Conservation (phyloP, 2,329 filamentous ascomycete species). For the Dendryphion nanum region DNA sequence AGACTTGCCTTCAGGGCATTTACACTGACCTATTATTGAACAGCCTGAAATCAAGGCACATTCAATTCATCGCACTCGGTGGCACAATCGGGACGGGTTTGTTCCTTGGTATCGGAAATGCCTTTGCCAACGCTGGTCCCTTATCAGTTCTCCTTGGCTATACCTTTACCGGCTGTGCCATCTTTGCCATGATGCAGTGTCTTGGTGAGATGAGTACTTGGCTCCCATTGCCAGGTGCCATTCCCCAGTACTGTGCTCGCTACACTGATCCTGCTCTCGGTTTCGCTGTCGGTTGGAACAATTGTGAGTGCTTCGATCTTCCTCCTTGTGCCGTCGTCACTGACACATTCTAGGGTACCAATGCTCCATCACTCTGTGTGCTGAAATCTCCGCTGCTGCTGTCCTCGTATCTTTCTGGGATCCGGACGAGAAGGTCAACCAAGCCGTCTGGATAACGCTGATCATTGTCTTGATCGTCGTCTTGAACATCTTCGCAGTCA, state of each 20-base stretch:
- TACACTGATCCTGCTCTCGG: conserved; percentile 49
- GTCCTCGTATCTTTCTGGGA: conserved; percentile 36
- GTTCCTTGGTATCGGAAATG: conserved; percentile 42
- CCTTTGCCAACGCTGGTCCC: conserved; percentile 42
- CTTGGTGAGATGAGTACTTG: conserved; percentile 44
- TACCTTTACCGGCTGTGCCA: conserved; percentile 52
- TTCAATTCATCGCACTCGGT: conserved; percentile 16
- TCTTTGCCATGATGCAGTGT: conserved; percentile 42
- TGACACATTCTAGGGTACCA: conserved; percentile 29
- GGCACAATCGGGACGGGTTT: conserved; percentile 25
- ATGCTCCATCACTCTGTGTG: conserved; percentile 33
- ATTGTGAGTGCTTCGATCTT: too few species aligned
- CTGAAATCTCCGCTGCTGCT: conserved; percentile 36
- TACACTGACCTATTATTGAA: too few species aligned
- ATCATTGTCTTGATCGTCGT: conserved; percentile 34
- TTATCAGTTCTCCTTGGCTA: conserved; percentile 65
- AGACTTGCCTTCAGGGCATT: too few species aligned
- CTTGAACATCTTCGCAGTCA: conserved; percentile 37
- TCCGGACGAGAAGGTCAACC: conserved; percentile 24
- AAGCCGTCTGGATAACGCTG: conserved; percentile 35
- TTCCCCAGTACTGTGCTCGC: conserved; percentile 35
- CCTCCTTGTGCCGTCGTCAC: conserved; percentile 8
- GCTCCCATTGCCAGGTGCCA: conserved; percentile 40
- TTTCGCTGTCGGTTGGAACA: conserved; percentile 29
- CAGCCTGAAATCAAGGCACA: conserved; percentile 24